phyloP scores from a whole-genome alignment of 2,329 filamentous ascomycete species.

The Nemania sp. region DNA sequence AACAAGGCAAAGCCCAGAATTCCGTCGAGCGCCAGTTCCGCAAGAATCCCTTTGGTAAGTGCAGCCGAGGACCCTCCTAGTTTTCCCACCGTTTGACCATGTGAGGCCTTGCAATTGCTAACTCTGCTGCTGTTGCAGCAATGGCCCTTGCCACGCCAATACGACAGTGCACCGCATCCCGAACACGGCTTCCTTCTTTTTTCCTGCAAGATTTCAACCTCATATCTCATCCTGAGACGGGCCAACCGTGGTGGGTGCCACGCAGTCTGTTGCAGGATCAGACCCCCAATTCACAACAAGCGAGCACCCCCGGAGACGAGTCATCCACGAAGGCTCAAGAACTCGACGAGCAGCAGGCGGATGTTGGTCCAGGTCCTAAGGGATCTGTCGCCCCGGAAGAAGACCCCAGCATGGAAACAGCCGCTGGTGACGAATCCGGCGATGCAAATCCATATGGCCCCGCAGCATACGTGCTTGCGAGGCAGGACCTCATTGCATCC shows the following conservation, averaged over 20 bases:
- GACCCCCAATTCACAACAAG: constrained; percentile 9
- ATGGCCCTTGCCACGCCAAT: constrained; percentile 64
- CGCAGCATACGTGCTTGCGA: constrained; percentile 40
- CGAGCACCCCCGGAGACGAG: constrained; percentile 9
- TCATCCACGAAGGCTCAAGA: constrained; percentile 27
- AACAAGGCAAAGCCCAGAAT: constrained; percentile 41
- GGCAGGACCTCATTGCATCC: constrained; percentile 40
- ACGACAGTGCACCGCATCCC: constrained; percentile 59
- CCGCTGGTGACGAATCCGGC: not conserved
- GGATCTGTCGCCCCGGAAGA: not conserved
- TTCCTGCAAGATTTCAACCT: constrained; percentile 69
- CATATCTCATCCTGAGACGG: constrained; percentile 58
- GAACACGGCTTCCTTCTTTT: constrained; percentile 56
- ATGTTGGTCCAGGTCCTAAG: not conserved
- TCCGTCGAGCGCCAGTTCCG: constrained; percentile 62
- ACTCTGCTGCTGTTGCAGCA: constrained; percentile 48
- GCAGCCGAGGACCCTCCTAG: not conserved
- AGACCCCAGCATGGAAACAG: not conserved
- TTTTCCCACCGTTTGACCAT: not conserved
- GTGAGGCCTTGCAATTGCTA: constrained; percentile 8
- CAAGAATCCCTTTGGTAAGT: constrained; percentile 67
- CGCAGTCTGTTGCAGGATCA: constrained; percentile 41
- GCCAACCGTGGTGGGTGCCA: constrained; percentile 61
- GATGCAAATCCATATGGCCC: constrained; percentile 29
- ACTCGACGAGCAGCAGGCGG: not conserved